Conservation (phyloP, 352 stramenopile species). For the Chrysophaeum taylorii region DNA sequence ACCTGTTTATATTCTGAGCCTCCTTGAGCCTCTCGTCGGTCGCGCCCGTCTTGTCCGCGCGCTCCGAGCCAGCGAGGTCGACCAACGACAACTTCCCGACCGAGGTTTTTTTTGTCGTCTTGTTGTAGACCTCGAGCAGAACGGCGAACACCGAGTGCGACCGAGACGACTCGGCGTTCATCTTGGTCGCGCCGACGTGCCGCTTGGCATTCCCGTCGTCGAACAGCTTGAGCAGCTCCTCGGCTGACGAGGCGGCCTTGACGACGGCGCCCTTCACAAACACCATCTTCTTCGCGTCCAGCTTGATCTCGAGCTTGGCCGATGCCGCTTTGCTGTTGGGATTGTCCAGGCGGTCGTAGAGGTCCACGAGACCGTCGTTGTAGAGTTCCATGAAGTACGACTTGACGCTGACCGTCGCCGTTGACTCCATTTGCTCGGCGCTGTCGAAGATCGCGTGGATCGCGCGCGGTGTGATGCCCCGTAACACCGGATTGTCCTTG, state of each 20-base stretch:
- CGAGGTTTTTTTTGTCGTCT: slow-evolving; percentile 59
- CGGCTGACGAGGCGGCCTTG: slow-evolving; percentile 52
- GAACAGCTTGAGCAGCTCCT: slow-evolving; percentile 71
- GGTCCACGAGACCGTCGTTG: slow-evolving; percentile 66
- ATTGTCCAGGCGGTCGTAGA: slow-evolving; percentile 67
- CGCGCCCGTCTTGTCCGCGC: slow-evolving; percentile 43
- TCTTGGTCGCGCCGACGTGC: slow-evolving; percentile 76
- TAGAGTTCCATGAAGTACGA: slow-evolving; percentile 83
- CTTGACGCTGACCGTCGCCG: slow-evolving; percentile 48
- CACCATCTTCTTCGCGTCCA: slow-evolving; percentile 72
- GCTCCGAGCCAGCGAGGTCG: slow-evolving; percentile 41
- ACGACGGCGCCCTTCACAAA: slow-evolving; percentile 68
- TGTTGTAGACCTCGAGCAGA: slow-evolving; percentile 71
- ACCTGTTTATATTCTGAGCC: slow-evolving; percentile 78
- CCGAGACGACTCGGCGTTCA: slow-evolving; percentile 76
- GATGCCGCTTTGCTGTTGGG: slow-evolving; percentile 25
- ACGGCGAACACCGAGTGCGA: slow-evolving; percentile 77
- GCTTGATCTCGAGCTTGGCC: slow-evolving; percentile 78
- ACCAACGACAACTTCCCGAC: slow-evolving; percentile 45
- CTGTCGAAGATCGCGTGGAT: slow-evolving; percentile 70
- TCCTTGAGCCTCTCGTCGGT: slow-evolving; percentile 42
- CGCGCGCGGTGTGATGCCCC: slow-evolving; percentile 62
- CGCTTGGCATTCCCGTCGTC: slow-evolving; percentile 74
- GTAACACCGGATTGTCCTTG: slow-evolving; percentile 40
- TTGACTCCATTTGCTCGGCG: slow-evolving; percentile 24